Conservation (phyloP, 345 rosid species). For the Dipteronia dyeriana region DNA sequence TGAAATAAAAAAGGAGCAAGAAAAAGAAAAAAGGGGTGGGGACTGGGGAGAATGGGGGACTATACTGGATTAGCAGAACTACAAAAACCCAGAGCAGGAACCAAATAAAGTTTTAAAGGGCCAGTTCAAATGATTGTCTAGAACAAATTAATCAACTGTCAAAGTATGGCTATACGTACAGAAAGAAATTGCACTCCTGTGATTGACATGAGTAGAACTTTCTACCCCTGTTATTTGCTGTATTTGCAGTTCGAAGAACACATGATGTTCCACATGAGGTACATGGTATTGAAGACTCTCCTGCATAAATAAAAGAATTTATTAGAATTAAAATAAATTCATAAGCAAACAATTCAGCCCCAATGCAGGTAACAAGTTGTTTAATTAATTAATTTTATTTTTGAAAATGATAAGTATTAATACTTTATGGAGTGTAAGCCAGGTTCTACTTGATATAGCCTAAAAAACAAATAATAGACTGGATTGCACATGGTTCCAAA, state of each 20-base stretch:
- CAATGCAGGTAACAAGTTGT: slow-evolving; percentile 2
- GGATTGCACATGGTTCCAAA: not conserved
- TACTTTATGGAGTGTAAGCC: not conserved
- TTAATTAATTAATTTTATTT: not conserved
- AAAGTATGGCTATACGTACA: slow-evolving; percentile 45
- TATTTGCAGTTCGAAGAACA: slow-evolving; percentile 77
- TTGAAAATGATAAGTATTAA: not conserved
- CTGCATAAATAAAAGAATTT: slow-evolving; percentile 42
- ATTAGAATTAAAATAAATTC: not conserved
- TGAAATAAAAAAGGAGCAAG: not conserved
- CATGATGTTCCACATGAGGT: slow-evolving; percentile 68
- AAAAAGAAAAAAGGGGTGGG: not conserved
- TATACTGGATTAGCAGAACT: not conserved
- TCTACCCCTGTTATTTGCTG: slow-evolving; percentile 86
- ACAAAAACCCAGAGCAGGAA: not conserved
- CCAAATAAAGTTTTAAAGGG: not conserved
- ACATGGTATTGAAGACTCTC: slow-evolving; percentile 65
- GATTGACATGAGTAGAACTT: slow-evolving; percentile 84
- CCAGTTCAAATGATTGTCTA: not conserved
- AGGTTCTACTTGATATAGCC: not conserved
- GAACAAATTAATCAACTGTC: not conserved
- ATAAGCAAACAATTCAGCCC: not conserved
- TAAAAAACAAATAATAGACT: not conserved
- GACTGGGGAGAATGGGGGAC: not conserved
- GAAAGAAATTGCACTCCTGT: slow-evolving; percentile 82